These are phyloP conservation scores for Acorus calamus DNA, from an alignment of 106 monocot species.

Conservation along the genomic window DNA sequence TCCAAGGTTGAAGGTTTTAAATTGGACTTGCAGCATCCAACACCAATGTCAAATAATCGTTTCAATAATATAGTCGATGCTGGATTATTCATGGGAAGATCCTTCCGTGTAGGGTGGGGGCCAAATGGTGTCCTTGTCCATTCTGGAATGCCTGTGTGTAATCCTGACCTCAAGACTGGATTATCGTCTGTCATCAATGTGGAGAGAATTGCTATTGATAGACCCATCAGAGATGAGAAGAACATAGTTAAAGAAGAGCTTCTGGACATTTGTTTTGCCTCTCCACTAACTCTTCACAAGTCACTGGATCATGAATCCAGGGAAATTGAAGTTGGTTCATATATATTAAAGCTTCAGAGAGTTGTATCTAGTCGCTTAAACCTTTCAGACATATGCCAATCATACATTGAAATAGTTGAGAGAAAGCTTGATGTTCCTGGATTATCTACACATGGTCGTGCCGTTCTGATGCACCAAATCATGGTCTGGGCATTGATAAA, in stretches of 20 bases:
- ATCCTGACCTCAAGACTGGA: constrained; percentile 9
- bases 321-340: constrained; percentile 31
- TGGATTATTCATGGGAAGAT: constrained; percentile 90
- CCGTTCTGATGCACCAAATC: constrained; percentile 78
- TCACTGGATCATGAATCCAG: constrained; percentile 51
- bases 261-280: constrained; percentile 60
- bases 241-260: constrained; percentile 64
- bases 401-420: constrained; percentile 71
- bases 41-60: constrained; percentile 42
- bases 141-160: constrained; percentile 57
- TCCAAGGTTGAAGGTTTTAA: constrained; percentile 73
- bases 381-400: constrained; percentile 61
- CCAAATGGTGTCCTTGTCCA: constrained; percentile 95
- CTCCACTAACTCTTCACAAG: constrained; percentile 63
- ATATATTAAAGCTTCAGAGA: constrained; percentile 54
- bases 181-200: constrained; percentile 76
- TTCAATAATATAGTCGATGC: constrained; percentile 75
- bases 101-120: constrained; percentile 98
- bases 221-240: constrained; percentile 59
- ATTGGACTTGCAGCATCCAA: constrained; percentile 43
- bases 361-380: constrained; percentile 38
- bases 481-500: constrained; percentile 87
- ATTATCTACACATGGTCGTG: constrained; percentile 56
- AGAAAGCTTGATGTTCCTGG: constrained; percentile 57
- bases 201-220: constrained; percentile 69